Conservation (phyloP, 2,329 filamentous ascomycete genomes). For the Bisporella sp. region DNA sequence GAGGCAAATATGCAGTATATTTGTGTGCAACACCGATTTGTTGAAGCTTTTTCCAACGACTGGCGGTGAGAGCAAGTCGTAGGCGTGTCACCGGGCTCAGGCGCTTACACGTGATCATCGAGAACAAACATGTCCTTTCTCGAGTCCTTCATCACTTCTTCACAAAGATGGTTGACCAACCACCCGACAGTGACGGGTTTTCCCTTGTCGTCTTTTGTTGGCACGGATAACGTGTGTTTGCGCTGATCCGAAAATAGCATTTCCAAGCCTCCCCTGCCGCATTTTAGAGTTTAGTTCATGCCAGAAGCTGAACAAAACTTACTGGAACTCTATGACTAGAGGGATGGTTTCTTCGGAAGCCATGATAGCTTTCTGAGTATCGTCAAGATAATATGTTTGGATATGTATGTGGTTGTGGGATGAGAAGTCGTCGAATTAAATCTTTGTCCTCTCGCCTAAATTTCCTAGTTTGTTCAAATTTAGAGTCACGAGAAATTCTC, state of each 20-base stretch:
- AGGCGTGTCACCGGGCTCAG: neutral
- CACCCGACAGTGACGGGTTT: constrained; percentile 62
- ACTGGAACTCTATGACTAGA: constrained; percentile 65
- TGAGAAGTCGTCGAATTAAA: neutral
- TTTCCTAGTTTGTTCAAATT: neutral
- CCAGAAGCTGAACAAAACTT: constrained; percentile 6
- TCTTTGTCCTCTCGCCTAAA: neutral
- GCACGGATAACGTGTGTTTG: constrained; percentile 64
- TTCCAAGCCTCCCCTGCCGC: constrained; percentile 75
- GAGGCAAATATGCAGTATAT: too few species aligned
- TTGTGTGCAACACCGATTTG: constrained; percentile 7
- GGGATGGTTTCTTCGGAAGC: constrained; percentile 34
- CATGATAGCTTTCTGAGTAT: constrained; percentile 5
- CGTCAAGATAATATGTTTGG: neutral
- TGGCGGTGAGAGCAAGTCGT: constrained; percentile 8
- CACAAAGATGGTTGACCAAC: constrained; percentile 72
- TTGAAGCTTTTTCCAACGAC: constrained; percentile 6
- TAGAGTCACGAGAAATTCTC: too few species aligned
- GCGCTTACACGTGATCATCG: constrained; percentile 74
- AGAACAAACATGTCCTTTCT: constrained; percentile 86
- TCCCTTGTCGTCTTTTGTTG: constrained; percentile 52
- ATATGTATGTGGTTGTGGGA: neutral
- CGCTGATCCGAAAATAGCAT: constrained; percentile 84
- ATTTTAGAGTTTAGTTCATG: constrained; percentile 5
- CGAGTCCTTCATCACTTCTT: constrained; percentile 76